Evolutionary conservation across 2,329 filamentous ascomycete genomes (phyloP).

Genomic region (Rutstroemia sydowiana): DNA sequence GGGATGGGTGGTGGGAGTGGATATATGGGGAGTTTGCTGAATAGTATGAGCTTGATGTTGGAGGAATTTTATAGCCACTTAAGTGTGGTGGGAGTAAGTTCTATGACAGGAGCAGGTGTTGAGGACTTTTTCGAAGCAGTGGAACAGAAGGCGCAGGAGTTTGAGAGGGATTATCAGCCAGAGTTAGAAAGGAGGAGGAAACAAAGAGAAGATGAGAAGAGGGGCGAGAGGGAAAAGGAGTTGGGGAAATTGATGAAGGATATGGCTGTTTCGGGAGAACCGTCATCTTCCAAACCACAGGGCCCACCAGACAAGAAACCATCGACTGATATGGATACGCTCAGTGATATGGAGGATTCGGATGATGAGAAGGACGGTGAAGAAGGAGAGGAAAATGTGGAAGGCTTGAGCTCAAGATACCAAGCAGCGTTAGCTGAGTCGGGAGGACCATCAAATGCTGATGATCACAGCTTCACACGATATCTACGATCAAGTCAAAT

Average conservation of each 20-base stretch:
- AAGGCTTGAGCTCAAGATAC: constrained; percentile 69
- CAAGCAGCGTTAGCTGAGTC: constrained; percentile 62
- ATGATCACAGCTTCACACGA: constrained; percentile 30
- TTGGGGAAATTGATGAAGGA: constrained; percentile 91
- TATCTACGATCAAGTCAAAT: constrained; percentile 30
- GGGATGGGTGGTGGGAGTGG: constrained; percentile 67
- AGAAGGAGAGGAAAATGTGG: constrained; percentile 35
- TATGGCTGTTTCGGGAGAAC: constrained; percentile 56
- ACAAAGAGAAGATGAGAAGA: constrained; percentile 70
- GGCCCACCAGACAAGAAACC: constrained; percentile 14
- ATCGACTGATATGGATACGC: constrained; percentile 30
- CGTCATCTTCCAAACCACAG: constrained; percentile 30
- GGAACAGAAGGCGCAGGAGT: constrained; percentile 78
- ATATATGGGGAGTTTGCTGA: constrained; percentile 92
- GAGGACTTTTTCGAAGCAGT: constrained; percentile 93
- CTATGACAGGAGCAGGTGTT: constrained; percentile 85
- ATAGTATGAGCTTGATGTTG: constrained; percentile 95
- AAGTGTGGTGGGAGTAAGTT: constrained; percentile 86
- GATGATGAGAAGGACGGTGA: constrained; percentile 51
- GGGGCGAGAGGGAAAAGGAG: constrained; percentile 66
- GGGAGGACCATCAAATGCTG: constrained; percentile 30
- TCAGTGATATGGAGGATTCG: constrained; percentile 33
- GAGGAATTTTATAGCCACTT: constrained; percentile 97
- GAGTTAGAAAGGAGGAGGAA: constrained; percentile 74
- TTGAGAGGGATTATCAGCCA: constrained; percentile 82